Evolutionary conservation across 1,139 yeast genomes (phyloP).

Genomic region (Pichia sp.): DNA sequence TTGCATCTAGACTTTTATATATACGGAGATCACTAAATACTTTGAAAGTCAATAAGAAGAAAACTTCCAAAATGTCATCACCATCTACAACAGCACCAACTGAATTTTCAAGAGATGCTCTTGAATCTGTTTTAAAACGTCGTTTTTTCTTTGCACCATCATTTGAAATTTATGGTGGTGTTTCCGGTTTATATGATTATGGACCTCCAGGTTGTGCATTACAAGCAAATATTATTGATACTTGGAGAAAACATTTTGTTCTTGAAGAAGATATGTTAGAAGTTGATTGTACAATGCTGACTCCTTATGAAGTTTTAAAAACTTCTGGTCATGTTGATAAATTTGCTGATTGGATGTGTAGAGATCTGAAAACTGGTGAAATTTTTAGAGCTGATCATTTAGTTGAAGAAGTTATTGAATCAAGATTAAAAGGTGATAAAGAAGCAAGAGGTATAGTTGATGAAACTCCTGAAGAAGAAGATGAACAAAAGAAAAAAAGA

Average conservation of each 20-base stretch:
- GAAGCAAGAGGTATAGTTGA: constrained; percentile 82
- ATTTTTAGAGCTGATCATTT: constrained; percentile 98
- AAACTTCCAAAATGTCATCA: constrained; percentile 22
- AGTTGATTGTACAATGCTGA: constrained; percentile 95
- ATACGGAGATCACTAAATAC: not conserved
- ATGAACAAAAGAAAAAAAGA: constrained; percentile 55
- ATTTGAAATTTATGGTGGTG: constrained; percentile 97
- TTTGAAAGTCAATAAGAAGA: constrained; percentile 1
- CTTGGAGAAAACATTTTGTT: constrained; percentile 97
- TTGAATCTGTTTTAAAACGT: constrained; percentile 88
- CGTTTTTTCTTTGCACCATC: constrained; percentile 97
- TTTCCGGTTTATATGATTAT: constrained; percentile 93
- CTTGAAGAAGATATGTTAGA: constrained; percentile 98
- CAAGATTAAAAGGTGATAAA: constrained; percentile 92
- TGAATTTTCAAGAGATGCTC: constrained; percentile 68
- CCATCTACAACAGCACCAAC: not conserved
- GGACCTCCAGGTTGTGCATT: constrained; percentile 99
- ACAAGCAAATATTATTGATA: constrained; percentile 90
- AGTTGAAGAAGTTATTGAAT: constrained; percentile 94
- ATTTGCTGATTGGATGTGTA: constrained; percentile 99
- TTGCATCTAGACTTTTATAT: too few relatives aligned
- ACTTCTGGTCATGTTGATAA: constrained; percentile 99
- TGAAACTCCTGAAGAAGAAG: constrained; percentile 57
- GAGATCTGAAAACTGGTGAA: constrained; percentile 92
- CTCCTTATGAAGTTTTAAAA: constrained; percentile 95